Evolutionary conservation across 2,329 filamentous ascomycete species (phyloP), one percentile per base, ranked within the genome.

Genomic region (Fusarium piperis): DNA sequence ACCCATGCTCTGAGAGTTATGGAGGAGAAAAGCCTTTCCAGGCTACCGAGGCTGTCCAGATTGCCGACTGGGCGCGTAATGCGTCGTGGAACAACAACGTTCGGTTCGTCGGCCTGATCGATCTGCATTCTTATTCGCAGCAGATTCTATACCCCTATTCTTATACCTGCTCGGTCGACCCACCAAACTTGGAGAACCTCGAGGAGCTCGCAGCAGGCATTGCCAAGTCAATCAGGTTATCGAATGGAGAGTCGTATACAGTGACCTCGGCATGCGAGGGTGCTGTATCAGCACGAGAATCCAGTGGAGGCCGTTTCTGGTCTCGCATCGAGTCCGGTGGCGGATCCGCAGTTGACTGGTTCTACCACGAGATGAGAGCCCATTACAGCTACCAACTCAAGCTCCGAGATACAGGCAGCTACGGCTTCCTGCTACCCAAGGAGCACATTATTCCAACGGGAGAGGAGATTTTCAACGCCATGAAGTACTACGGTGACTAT

Each of bases 71-170:
- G 95, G 93, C 94, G 1, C 89, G 86, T 75, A 95, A 94, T 77
- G 88, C 97, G 80, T 94, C 92, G 9, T 85, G 90, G 72, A 89
- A 92, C 78, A 91, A 92, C 78, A 91, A 92, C 62, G 90, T 91
- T 58, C 86, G 92, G 16, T 94, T 98, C 73, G 88, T 95, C n/a
- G 94, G 92, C 4, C 92, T 97, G 71, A 79, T 98, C 48, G 96
- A 99, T 79, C 86, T 98, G 28, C 96, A 99, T 81, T 95, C 94
- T 2, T 99, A 98, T 81, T 97, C 94, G 0, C 95, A 99, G 82
- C 93, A 98, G 81, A 92, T 99, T 23, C 86, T 98, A 10, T 98
- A 96, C 79, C 96, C 96, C 0, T 98, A 95, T 79, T 91, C 93
- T 6, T 97, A 94, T 82, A 93, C 93, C 13, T 99, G 96, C 84